Percentiles rank a stretch among this genome's conserved stretches.
These are phyloP conservation scores for Paraconiothyrium brasiliense DNA, from an alignment of 2,329 filamentous ascomycete species.

Conservation along the genomic window DNA sequence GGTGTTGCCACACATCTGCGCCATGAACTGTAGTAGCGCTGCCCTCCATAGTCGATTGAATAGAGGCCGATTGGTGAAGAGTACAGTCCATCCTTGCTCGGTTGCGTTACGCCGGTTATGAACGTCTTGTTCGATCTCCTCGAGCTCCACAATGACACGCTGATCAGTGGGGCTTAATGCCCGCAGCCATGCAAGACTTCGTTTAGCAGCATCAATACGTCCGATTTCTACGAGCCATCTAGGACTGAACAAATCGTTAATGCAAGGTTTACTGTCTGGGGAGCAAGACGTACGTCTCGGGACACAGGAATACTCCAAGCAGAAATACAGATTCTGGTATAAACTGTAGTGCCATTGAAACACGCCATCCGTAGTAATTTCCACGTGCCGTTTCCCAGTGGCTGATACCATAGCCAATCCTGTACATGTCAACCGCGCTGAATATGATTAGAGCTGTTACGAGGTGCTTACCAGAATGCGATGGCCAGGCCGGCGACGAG, in stretches of 20 bases:
- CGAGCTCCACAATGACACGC: slow-evolving; percentile 48
- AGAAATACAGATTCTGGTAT: slow-evolving; percentile 62
- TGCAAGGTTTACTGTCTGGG: neutral
- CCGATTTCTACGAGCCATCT: slow-evolving; percentile 67
- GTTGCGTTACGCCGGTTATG: slow-evolving; percentile 48
- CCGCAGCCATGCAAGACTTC: slow-evolving; percentile 60
- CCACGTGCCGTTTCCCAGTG: slow-evolving; percentile 61
- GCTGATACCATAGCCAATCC: slow-evolving; percentile 66
- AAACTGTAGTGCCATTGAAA: slow-evolving; percentile 63
- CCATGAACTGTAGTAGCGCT: slow-evolving; percentile 67
- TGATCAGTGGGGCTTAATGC: slow-evolving; percentile 51
- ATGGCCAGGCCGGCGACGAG: slow-evolving; percentile 64
- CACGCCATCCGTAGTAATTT: slow-evolving; percentile 62
- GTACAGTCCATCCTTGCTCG: slow-evolving; percentile 55
- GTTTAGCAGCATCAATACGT: slow-evolving; percentile 54
- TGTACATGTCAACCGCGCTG: slow-evolving; percentile 32
- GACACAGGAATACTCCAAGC: slow-evolving; percentile 61
- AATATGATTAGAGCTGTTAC: neutral
- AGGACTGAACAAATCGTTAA: slow-evolving; percentile 50
- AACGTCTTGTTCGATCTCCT: slow-evolving; percentile 58
- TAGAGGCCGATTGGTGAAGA: slow-evolving; percentile 61
- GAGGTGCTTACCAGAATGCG: slow-evolving; percentile 62
- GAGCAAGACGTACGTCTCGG: slow-evolving; percentile 60
- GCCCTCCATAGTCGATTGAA: slow-evolving; percentile 66
- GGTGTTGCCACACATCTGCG: slow-evolving; percentile 67